Base-by-base conservation (phyloP, 208 protist genomes). In the Crithidia expoeki region DNA sequence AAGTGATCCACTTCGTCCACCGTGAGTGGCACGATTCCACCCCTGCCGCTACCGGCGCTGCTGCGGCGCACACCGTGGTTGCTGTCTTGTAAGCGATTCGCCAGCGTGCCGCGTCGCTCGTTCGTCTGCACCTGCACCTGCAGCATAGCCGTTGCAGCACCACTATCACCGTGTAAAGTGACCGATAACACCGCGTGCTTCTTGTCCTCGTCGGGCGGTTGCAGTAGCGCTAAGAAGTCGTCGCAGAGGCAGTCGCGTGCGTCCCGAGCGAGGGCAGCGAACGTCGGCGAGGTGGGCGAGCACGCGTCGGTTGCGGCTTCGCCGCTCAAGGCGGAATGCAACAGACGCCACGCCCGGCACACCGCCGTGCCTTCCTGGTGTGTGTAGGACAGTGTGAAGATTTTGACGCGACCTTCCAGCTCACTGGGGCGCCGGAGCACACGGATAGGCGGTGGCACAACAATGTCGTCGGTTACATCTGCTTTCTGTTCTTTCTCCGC, bases 111-210 rank as follows among this genome's bases (percentile, higher is more conserved):
- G n/a, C 86, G 84, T 16, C 84, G 84, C 63, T 89, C 86, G 46
- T 83, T 92, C n/a, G 89, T 94, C 59, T 78, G 59, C 23, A 94
- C 89, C 42, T 80, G 81, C 25, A 94, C 72, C 33, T 83, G 83
- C 67, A 92, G 79, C 46, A 86, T 81, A 16, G 73, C 55, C 19
- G 74, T 86, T 12, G 84, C 85, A 12, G 69, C 78, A 0, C 72
- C 76, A 23, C 68, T 57, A 28, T 83, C 76, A n/a, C 73, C 57
- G 65, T 58, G 52, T 17, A 81, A 61, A 44, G 69, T 64, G 57
- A 88, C 83, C 6, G 49, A 49, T 14, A 68, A 11, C 60, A 83
- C 80, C 21, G 59, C 71, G 57, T 83, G 82, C 21, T 63, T 63
- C n/a, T 9, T 0, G 46, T 84, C 80, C 19, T 84, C 66, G 34